A percentile compares a stretch with the other conserved stretches of the same genome.
Conservation (phyloP, 2,329 filamentous ascomycete genomes). For the Scedosporium boydii region DNA sequence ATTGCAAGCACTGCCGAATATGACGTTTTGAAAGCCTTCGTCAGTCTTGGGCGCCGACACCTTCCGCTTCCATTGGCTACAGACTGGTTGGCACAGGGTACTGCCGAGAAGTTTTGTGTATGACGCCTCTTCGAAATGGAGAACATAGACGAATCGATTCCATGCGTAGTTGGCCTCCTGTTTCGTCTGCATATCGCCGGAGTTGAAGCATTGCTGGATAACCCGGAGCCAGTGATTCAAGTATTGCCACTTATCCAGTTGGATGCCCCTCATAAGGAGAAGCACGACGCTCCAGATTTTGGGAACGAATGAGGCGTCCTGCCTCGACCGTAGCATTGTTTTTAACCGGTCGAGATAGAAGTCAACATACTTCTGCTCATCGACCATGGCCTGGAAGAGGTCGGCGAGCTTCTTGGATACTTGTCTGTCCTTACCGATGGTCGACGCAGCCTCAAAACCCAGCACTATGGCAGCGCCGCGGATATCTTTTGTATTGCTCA, state of each 20-base stretch:
- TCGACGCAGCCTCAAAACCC: slow-evolving; percentile 60
- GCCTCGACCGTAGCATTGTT: slow-evolving; percentile 5
- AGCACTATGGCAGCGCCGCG: slow-evolving; percentile 64
- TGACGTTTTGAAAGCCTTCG: slow-evolving; percentile 46
- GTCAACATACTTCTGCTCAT: slow-evolving; percentile 56
- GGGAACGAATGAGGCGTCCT: slow-evolving; percentile 50
- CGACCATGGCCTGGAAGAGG: slow-evolving; percentile 41
- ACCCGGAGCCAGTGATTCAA: slow-evolving; percentile 67
- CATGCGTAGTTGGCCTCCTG: slow-evolving; percentile 75
- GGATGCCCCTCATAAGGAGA: slow-evolving; percentile 59
- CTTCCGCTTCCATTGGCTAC: slow-evolving; percentile 59
- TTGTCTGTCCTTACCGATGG: slow-evolving; percentile 58
- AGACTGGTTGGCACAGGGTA: slow-evolving; percentile 56
- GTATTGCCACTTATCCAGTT: slow-evolving; percentile 59
- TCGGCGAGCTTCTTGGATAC: slow-evolving; percentile 59
- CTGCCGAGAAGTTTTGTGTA: slow-evolving; percentile 42
- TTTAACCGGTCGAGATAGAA: slow-evolving; percentile 59
- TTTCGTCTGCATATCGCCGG: slow-evolving; percentile 59
- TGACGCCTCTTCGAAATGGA: slow-evolving; percentile 51
- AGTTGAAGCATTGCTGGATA: slow-evolving; percentile 78
- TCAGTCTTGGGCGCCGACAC: slow-evolving; percentile 41
- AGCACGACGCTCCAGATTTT: slow-evolving; percentile 83
- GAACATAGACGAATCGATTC: slow-evolving; percentile 71
- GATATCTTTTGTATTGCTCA: slow-evolving; percentile 70
- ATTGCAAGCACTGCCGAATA: slow-evolving; percentile 65